Conservation (phyloP, 2,329 filamentous ascomycete species). For the Daldinia sp. region DNA sequence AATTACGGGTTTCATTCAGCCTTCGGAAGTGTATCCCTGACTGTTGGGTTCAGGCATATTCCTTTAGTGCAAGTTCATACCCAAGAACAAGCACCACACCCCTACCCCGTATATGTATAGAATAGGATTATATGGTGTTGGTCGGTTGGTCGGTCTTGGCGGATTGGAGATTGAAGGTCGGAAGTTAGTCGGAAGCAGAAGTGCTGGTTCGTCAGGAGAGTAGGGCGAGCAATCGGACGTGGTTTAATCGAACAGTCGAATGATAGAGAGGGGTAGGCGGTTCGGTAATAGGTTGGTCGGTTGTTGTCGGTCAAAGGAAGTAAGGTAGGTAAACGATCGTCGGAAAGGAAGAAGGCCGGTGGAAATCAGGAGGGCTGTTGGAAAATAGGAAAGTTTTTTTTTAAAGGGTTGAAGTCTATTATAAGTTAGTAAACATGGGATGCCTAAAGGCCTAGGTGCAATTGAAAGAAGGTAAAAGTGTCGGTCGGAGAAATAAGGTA, state of each 20-base stretch:
- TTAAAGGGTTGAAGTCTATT: no score
- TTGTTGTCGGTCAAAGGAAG: neutral
- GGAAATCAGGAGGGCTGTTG: no score
- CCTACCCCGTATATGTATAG: conserved; percentile 9
- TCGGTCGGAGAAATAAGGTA: neutral
- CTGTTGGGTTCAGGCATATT: conserved; percentile 19
- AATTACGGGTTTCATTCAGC: conserved; percentile 23
- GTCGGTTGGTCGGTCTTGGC: neutral
- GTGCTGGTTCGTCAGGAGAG: no score
- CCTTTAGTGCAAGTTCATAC: conserved; percentile 11
- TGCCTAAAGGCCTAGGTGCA: no score
- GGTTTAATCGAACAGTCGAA: no score
- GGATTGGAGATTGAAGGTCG: neutral
- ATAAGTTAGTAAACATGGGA: no score
- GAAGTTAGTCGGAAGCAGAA: no score
- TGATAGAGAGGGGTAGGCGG: no score
- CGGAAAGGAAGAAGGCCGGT: no score
- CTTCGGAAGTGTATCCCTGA: conserved; percentile 15
- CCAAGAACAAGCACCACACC: conserved; percentile 15
- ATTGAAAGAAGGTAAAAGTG: no score
- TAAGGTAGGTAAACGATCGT: neutral
- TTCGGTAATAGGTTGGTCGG: neutral
- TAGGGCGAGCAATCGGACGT: no score
- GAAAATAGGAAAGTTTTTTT: no score
- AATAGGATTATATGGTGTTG: neutral